These are phyloP conservation scores for Diatrype stigma DNA, from an alignment of 2,329 filamentous ascomycete genomes.

Conservation along the genomic window DNA sequence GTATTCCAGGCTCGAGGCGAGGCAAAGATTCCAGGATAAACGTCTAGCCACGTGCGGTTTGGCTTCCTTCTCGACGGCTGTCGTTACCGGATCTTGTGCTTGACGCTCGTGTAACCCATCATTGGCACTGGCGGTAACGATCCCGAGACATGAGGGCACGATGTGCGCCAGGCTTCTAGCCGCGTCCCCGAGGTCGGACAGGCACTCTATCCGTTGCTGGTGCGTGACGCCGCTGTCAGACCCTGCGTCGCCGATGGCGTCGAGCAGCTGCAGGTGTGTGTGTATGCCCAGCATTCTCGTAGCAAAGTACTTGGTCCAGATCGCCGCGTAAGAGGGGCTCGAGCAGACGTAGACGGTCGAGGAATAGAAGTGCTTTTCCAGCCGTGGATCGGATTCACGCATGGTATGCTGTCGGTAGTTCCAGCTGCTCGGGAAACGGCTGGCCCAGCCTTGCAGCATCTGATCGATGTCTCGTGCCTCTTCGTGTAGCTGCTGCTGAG, in stretches of 20 bases:
- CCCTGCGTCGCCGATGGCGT: background rate
- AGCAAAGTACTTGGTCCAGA: constrained; percentile 24
- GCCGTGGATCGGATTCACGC: constrained; percentile 1
- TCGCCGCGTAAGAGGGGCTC: constrained; percentile 14
- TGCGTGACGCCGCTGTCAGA: too few relatives aligned
- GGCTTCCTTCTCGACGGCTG: too few relatives aligned
- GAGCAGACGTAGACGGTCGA: constrained; percentile 19
- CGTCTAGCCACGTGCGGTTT: too few relatives aligned
- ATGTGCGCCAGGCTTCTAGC: too few relatives aligned
- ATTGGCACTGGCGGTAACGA: background rate
- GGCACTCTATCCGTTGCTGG: too few relatives aligned
- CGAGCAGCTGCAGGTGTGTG: constrained; percentile 15
- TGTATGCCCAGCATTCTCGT: constrained; percentile 20
- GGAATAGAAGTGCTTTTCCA: constrained; percentile 17
- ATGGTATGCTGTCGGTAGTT: constrained; percentile 7
- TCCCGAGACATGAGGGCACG: too few relatives aligned
- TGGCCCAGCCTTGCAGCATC: background rate
- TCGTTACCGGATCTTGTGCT: background rate
- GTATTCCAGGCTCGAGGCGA: constrained; percentile 1
- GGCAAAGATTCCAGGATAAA: background rate
- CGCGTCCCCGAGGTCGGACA: too few relatives aligned
- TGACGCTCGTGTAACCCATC: too few relatives aligned
- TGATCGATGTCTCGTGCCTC: background rate
- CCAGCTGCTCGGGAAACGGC: background rate
- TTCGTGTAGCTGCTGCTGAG: background rate